Percentiles rank a stretch among this genome's conserved stretches.
Conservation (phyloP, 805 yeast genomes). For the Candida pseudoglaebosa region DNA sequence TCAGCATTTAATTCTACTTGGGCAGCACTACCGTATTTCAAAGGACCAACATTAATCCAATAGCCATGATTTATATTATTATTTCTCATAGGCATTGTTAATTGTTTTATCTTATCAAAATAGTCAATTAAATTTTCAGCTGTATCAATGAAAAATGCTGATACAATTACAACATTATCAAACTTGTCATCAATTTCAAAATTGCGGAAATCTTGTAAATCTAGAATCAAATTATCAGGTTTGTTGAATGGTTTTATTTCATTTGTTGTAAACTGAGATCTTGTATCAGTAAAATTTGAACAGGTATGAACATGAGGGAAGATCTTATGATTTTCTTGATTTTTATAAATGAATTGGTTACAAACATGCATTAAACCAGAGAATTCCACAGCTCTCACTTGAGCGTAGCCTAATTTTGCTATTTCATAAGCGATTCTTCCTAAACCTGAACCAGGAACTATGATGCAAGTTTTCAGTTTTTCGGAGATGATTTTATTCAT, state of each 20-base stretch:
- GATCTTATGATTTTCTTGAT: slow-evolving; percentile 18
- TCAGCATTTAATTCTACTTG: slow-evolving; percentile 66
- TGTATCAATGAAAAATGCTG: slow-evolving; percentile 84
- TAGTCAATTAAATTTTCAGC: slow-evolving; percentile 83
- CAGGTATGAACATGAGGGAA: slow-evolving; percentile 59
- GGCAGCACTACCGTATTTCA: slow-evolving; percentile 87
- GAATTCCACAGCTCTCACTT: slow-evolving; percentile 72
- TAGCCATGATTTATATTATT: slow-evolving; percentile 40
- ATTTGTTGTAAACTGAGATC: slow-evolving; percentile 16
- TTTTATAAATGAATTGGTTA: slow-evolving; percentile 52
- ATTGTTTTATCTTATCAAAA: slow-evolving; percentile 53
- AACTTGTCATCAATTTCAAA: slow-evolving; percentile 30
- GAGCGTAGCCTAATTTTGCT: slow-evolving; percentile 29
- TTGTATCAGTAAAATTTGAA: slow-evolving; percentile 13
- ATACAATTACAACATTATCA: slow-evolving; percentile 49
- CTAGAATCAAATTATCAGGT: slow-evolving; percentile 47
- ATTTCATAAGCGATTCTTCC: slow-evolving; percentile 74
- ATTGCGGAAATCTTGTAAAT: slow-evolving; percentile 62
- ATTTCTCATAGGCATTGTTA: slow-evolving; percentile 10
- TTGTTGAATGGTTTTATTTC: slow-evolving; percentile 23
- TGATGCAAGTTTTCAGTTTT: slow-evolving; percentile 42
- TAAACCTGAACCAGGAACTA: slow-evolving; percentile 87
- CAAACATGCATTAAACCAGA: slow-evolving; percentile 74
- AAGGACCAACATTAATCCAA: slow-evolving; percentile 92
- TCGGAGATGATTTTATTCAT: slow-evolving; percentile 29